Base-by-base conservation (phyloP, 2,329 filamentous ascomycete species). In the Ceratocystiopsis sp. region DNA sequence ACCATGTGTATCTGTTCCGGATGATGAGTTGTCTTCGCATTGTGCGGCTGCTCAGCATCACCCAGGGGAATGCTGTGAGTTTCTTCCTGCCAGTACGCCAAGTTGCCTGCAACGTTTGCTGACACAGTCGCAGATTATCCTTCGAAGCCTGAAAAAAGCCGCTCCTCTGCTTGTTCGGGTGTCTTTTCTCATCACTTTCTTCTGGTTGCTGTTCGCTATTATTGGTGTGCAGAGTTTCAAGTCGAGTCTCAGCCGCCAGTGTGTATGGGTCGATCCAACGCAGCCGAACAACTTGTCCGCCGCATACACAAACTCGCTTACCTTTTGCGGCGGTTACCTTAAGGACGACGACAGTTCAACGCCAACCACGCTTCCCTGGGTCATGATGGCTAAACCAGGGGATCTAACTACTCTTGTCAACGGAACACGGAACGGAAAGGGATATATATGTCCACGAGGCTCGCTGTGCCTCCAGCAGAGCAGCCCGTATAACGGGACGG, bases 21-120 rank as follows among this genome's bases (percentile, higher is more conserved):
- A 98, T 98, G 93, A 68, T 98, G 46, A 94, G 87, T 55, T 95
- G 86, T 60, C 69, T 98, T 49, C 83, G 93, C 38, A 95, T 98
- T 50, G 64, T 98, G 50, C 77, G 91, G 47, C 70, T 98, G n/a
- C 67, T 98, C 17, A 80, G 84, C 41, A 73, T 98, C 42, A 98
- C 91, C 1, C 87, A 86, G 52, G 91, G 91, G 52, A 98, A 93
- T 45, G 82, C 87, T 42, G 82, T 86, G 69, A 67, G 78, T 63
- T 17, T 15, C 13, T 10, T 7, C 16, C 32, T 13, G 18, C 3
- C 19, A 4, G 19, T 21, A 21, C 9, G 10, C 25, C 4, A 29
- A 2, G 25, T 8, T 29, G 2, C 25, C 25, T 2, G 6, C 37
- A 12, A 3, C 12, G 13, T 18, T 15, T 29, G 9, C 25, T 29